Conservation (phyloP, 176 grass and related monocot genomes). For the Eleusine indica region DNA sequence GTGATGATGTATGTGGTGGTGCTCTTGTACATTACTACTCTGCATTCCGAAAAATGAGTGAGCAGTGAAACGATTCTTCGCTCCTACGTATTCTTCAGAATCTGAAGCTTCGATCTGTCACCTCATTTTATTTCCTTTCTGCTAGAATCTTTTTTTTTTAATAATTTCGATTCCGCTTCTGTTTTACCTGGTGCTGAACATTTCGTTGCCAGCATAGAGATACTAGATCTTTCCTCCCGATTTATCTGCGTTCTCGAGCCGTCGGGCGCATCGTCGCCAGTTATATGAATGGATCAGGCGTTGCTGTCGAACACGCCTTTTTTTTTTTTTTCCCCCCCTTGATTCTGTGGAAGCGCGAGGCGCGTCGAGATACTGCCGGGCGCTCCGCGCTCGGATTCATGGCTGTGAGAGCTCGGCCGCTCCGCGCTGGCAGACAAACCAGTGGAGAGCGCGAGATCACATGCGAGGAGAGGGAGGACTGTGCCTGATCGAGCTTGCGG, state of each 20-base stretch:
- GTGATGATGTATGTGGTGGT: not conserved
- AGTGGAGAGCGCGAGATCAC: no score
- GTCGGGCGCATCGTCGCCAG: no score
- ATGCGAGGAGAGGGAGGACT: no score
- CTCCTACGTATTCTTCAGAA: not conserved
- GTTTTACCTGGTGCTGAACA: not conserved
- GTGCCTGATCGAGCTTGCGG: not conserved
- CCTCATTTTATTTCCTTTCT: not conserved
- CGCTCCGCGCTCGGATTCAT: not conserved
- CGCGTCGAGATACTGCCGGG: not conserved
- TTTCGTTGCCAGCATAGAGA: not conserved
- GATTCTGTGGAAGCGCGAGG: not conserved
- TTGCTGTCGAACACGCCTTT: conserved; percentile 1
- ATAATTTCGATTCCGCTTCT: not conserved
- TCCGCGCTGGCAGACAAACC: not conserved
- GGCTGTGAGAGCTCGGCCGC: conserved; percentile 35
- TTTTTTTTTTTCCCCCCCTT: accelerated
- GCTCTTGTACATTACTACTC: conserved; percentile 1
- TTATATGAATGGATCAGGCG: not conserved
- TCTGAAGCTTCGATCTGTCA: not conserved
- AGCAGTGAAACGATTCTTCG: conserved; percentile 15
- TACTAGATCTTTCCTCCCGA: not conserved
- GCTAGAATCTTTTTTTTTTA: not conserved
- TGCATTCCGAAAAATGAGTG: not conserved
- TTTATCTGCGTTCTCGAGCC: not conserved